A percentile compares a stretch with the other conserved stretches of the same genome.
phyloP scores from a whole-genome alignment of 1,139 yeast genomes.

The Candida sp. region DNA sequence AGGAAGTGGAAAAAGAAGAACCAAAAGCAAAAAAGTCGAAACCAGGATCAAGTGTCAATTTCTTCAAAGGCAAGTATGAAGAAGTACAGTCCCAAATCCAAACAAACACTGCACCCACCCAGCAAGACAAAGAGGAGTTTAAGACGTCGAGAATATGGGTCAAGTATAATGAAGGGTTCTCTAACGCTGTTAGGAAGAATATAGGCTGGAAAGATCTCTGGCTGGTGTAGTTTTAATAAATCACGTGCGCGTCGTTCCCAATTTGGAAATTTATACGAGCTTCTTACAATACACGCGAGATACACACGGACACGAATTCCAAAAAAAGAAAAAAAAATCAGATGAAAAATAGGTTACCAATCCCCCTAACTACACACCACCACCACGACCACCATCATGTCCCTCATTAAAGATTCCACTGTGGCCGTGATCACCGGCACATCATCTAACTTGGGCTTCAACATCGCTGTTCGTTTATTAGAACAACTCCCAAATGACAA shows the following conservation, averaged over 20 bases:
- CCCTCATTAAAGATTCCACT: conserved; percentile 24
- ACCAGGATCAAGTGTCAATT: conserved; percentile 35
- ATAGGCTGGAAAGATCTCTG: conserved; percentile 82
- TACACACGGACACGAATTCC: not conserved
- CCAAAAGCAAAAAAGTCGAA: conserved; percentile 30
- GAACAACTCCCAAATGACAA: conserved; percentile 56
- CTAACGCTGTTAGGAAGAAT: conserved; percentile 90
- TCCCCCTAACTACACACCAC: not conserved
- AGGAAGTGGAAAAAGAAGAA: conserved; percentile 20
- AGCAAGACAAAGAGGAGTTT: conserved; percentile 14
- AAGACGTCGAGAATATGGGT: conserved; percentile 72
- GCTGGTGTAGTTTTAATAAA: conserved; percentile 19
- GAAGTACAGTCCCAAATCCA: conserved; percentile 25
- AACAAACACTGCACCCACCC: conserved; percentile 5
- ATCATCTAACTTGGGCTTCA: conserved; percentile 79
- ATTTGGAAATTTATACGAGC: not conserved
- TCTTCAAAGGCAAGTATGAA: conserved; percentile 44
- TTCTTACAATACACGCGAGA: not conserved
- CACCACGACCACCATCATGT: conserved; percentile 13
- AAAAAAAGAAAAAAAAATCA: not conserved
- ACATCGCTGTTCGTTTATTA: conserved; percentile 80
- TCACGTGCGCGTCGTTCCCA: not conserved
- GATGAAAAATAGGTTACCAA: not conserved
- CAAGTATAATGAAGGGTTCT: conserved; percentile 91
- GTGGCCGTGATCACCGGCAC: conserved; percentile 53